Conservation (phyloP, 1,139 yeast species). For the Kodamaea ohmeri region DNA sequence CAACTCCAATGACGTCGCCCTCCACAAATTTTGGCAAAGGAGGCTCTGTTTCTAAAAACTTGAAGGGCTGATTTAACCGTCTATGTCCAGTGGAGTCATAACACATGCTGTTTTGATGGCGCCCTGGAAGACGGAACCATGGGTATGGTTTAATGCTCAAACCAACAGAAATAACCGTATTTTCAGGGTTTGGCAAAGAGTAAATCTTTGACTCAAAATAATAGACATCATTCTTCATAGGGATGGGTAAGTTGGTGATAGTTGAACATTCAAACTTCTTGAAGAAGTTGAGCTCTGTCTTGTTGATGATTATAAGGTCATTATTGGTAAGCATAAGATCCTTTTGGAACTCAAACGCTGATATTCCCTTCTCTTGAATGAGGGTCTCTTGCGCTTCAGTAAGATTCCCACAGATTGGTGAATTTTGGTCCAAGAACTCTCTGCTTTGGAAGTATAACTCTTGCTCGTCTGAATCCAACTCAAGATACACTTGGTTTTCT, state of each 20-base stretch:
- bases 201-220: conserved; percentile 79
- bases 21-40: conserved; percentile 48
- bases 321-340: conserved; percentile 60
- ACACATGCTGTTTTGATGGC: conserved; percentile 47
- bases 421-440: conserved; percentile 53
- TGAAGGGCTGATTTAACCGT: conserved; percentile 51
- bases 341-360: conserved; percentile 89
- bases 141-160: conserved; percentile 53
- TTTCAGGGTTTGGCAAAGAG: conserved; percentile 54
- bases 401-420: conserved; percentile 47
- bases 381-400: conserved; percentile 51
- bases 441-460: conserved; percentile 75
- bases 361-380: conserved; percentile 89
- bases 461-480: conserved; percentile 68
- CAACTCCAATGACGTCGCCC: conserved; percentile 70
- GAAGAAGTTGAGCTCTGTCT: conserved; percentile 74
- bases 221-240: conserved; percentile 80
- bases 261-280: conserved; percentile 71
- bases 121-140: conserved; percentile 57
- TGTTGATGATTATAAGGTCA: conserved; percentile 62
- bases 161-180: conserved; percentile 45
- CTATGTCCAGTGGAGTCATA: conserved; percentile 56
- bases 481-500: conserved; percentile 58
- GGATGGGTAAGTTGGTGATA: conserved; percentile 85
- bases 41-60: conserved; percentile 24